Evolutionary conservation across 2,329 filamentous ascomycete species (phyloP).

Genomic region (Blumeria hordei): DNA sequence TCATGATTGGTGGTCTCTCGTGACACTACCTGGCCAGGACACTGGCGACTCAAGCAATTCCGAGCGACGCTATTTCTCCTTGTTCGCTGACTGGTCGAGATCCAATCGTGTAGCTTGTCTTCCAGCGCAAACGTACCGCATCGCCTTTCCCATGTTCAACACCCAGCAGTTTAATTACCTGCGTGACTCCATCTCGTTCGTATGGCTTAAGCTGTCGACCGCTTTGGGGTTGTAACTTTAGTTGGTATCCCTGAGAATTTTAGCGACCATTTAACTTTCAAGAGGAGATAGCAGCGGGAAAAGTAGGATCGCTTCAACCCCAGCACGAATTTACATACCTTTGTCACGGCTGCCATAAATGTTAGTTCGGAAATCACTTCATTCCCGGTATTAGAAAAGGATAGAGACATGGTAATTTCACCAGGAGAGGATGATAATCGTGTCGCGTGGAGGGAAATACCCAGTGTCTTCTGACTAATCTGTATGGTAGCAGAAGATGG

Average conservation of each 20-base stretch:
- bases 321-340: constrained; percentile 28
- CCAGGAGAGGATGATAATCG: constrained; percentile 20
- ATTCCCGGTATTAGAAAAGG: constrained; percentile 61
- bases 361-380: constrained; percentile 56
- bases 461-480: constrained; percentile 45
- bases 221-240: constrained; percentile 67
- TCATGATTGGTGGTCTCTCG: too few relatives aligned
- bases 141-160: constrained; percentile 47
- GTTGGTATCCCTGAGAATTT: constrained; percentile 42
- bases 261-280: too few relatives aligned
- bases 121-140: constrained; percentile 75
- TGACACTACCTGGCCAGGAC: too few relatives aligned
- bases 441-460: constrained; percentile 48
- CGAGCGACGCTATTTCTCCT: constrained; percentile 62
- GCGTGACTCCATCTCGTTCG: constrained; percentile 52
- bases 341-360: constrained; percentile 83
- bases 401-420: constrained; percentile 44
- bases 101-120: constrained; percentile 53
- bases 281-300: neutral
- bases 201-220: constrained; percentile 48
- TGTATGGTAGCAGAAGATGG: constrained; percentile 28
- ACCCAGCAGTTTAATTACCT: constrained; percentile 56
- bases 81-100: constrained; percentile 47
- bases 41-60: constrained; percentile 29
- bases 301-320: neutral